Percentiles rank a stretch among this genome's conserved stretches.
Conservation (phyloP, 2,329 filamentous ascomycete genomes). For the Ampelomyces quisqualis region DNA sequence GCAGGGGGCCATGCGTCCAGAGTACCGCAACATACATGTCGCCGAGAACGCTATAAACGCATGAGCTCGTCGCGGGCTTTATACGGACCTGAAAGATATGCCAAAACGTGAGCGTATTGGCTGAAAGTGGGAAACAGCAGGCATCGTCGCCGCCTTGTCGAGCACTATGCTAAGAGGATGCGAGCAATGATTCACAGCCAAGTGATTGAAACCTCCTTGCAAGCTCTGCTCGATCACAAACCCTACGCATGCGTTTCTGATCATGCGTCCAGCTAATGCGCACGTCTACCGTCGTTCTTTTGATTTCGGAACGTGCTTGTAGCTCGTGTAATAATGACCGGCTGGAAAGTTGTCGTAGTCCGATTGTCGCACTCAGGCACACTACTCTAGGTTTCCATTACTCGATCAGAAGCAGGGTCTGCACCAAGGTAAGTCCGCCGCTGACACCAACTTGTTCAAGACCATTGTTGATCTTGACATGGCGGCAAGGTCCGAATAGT, state of each 20-base stretch:
- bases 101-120: no score
- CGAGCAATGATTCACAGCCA: conserved; percentile 3
- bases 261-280: conserved; percentile 10
- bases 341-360: conserved; percentile 7
- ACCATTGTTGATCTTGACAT: conserved; percentile 1
- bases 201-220: conserved; percentile 20
- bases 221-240: no score
- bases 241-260: conserved; percentile 9
- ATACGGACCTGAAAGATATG: no score
- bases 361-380: conserved; percentile 11
- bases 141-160: no score
- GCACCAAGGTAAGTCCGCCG: conserved; percentile 12
- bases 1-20: no score
- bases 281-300: conserved; percentile 5
- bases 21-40: no score
- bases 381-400: conserved; percentile 34
- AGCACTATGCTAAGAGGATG: conserved; percentile 6
- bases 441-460: conserved; percentile 7
- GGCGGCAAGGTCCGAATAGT: conserved; percentile 1
- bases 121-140: no score
- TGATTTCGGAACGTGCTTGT: conserved; percentile 8
- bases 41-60: no score
- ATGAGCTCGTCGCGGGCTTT: no score
- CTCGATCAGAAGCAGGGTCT: conserved; percentile 36
- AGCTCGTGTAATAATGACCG: conserved; percentile 2